These are phyloP conservation scores for Telfairia occidentalis DNA, from an alignment of 331 rosid genomes.

Conservation along the genomic window DNA sequence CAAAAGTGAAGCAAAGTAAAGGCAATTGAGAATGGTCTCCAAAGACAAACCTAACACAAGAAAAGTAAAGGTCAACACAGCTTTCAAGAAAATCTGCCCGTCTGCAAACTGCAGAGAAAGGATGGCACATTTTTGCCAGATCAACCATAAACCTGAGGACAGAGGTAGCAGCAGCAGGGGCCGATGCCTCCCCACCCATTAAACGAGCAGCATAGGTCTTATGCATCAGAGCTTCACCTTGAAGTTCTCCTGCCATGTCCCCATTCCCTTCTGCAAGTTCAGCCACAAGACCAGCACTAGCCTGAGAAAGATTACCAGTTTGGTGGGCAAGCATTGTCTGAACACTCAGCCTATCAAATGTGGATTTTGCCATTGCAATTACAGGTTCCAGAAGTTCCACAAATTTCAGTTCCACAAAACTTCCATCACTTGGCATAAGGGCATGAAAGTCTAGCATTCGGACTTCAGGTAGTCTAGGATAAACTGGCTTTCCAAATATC, in stretches of 20 bases:
- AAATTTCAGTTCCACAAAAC: conserved; percentile 52
- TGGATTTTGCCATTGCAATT: conserved; percentile 83
- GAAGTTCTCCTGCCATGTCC: conserved; percentile 97
- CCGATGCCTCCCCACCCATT: conserved; percentile 99
- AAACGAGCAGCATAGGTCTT: conserved; percentile 99
- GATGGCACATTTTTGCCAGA: conserved; percentile 93
- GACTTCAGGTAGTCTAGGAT: conserved; percentile 97
- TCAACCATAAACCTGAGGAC: conserved; percentile 97
- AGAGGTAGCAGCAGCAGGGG: conserved; percentile 96
- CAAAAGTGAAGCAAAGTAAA: background rate
- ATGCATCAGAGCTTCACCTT: conserved; percentile 99
- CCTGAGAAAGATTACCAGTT: conserved; percentile 89
- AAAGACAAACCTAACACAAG: conserved; percentile 82
- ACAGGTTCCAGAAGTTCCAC: conserved; percentile 84
- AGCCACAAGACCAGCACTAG: conserved; percentile 90
- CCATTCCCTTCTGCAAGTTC: conserved; percentile 91
- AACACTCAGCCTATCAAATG: conserved; percentile 84
- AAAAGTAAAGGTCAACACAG: conserved; percentile 88
- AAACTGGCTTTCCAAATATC: conserved; percentile 94
- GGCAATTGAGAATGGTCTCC: conserved; percentile 4
- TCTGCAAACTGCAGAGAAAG: conserved; percentile 78
- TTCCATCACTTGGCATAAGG: conserved; percentile 92
- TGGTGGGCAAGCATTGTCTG: conserved; percentile 93
- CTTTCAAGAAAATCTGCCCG: conserved; percentile 92
- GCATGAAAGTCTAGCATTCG: conserved; percentile 99